phyloP scores from a whole-genome alignment of 2,329 filamentous ascomycete species.

The Coleophoma crateriformis region DNA sequence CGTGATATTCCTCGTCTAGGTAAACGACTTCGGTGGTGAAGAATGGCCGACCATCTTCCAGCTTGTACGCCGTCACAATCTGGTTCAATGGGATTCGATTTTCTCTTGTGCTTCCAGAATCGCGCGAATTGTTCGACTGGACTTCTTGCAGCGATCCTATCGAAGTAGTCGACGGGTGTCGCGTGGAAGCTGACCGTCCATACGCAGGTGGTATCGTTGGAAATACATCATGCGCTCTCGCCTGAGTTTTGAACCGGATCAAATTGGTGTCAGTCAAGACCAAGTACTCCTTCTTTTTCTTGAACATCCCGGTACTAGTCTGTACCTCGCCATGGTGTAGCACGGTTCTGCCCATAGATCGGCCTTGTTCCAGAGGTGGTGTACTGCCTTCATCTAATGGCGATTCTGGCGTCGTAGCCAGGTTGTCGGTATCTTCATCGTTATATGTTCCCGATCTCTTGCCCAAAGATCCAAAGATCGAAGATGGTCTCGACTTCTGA shows the following conservation, averaged over 20 bases:
- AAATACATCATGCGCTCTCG: slow-evolving; percentile 60
- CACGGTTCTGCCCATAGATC: slow-evolving; percentile 33
- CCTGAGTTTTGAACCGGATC: slow-evolving; percentile 62
- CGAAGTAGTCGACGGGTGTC: slow-evolving; percentile 53
- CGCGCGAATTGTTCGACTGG: slow-evolving; percentile 40
- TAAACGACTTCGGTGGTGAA: slow-evolving; percentile 64
- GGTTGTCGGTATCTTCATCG: slow-evolving; percentile 18
- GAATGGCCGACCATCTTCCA: slow-evolving; percentile 62
- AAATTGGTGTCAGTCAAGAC: slow-evolving; percentile 66
- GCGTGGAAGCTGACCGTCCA: slow-evolving; percentile 35
- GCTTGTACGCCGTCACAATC: slow-evolving; percentile 60
- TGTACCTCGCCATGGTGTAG: slow-evolving; percentile 66
- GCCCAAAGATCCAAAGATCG: slow-evolving; percentile 27
- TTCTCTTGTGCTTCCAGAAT: slow-evolving; percentile 45
- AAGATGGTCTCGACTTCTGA: slow-evolving; percentile 24
- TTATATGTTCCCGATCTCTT: slow-evolving; percentile 21
- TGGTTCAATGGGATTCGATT: slow-evolving; percentile 54
- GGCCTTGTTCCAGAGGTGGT: slow-evolving; percentile 4
- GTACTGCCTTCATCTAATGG: slow-evolving; percentile 13
- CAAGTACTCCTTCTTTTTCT: slow-evolving; percentile 68
- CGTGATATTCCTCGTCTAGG: slow-evolving; percentile 58
- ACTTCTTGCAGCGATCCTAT: slow-evolving; percentile 56
- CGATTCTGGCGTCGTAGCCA: slow-evolving; percentile 16
- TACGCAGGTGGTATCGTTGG: slow-evolving; percentile 39
- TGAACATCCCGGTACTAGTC: slow-evolving; percentile 63